phyloP scores from a whole-genome alignment of 2,329 filamentous ascomycete species.

The Gliomastix tumulicola region DNA sequence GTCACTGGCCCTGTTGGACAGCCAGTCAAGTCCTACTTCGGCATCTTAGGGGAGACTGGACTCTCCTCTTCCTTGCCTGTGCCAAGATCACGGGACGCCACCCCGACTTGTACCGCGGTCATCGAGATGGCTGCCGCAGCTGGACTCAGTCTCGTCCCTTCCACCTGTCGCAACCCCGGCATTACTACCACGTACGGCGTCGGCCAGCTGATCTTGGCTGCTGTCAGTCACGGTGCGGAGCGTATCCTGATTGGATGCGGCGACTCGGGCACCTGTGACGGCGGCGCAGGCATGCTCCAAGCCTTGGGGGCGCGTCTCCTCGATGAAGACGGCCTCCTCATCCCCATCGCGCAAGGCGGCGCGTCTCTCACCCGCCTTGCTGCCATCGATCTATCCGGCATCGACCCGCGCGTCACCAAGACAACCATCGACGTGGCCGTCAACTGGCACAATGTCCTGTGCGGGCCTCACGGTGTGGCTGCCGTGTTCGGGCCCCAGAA shows the following conservation, averaged over 20 bases:
- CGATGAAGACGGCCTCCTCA: slow-evolving; percentile 22
- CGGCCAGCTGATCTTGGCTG: slow-evolving; percentile 37
- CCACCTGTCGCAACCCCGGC: slow-evolving; percentile 33
- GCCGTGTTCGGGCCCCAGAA: slow-evolving; percentile 45
- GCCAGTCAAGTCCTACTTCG: slow-evolving; percentile 35
- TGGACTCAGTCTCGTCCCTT: slow-evolving; percentile 40
- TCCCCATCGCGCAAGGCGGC: slow-evolving; percentile 32
- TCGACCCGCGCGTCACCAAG: slow-evolving; percentile 18
- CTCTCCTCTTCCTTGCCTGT: too few relatives aligned
- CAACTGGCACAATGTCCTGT: slow-evolving; percentile 44
- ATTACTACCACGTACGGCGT: slow-evolving; percentile 44
- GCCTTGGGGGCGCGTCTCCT: slow-evolving; percentile 39
- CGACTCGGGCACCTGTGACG: slow-evolving; percentile 47
- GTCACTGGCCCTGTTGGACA: slow-evolving; percentile 37
- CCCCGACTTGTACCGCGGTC: slow-evolving; percentile 28
- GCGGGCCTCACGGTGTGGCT: slow-evolving; percentile 39
- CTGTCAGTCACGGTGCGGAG: slow-evolving; percentile 34
- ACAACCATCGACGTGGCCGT: slow-evolving; percentile 39
- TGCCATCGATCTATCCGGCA: slow-evolving; percentile 25
- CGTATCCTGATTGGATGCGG: slow-evolving; percentile 44
- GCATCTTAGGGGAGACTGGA: slow-evolving; percentile 24
- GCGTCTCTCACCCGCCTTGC: slow-evolving; percentile 26
- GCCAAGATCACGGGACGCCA: neutral
- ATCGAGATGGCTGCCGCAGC: slow-evolving; percentile 47
- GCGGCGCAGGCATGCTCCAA: slow-evolving; percentile 46